Evolutionary conservation across 2,329 filamentous ascomycete species (phyloP).

Genomic region (Triangularia verruculosa): DNA sequence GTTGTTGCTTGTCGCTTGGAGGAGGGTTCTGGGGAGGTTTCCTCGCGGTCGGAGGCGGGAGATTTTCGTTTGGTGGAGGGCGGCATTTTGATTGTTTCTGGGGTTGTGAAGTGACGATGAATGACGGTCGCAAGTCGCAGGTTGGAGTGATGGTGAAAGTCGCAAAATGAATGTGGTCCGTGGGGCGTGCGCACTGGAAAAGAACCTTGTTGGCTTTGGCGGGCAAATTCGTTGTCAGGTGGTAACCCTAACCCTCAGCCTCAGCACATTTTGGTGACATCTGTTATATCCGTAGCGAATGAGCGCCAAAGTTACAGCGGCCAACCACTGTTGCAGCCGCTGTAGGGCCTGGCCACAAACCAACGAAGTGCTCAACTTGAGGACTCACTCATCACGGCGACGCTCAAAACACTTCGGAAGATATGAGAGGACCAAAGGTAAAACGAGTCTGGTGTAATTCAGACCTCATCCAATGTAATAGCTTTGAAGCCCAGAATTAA

Average conservation of each 20-base stretch:
- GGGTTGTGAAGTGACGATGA: not conserved
- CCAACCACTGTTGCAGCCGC: not conserved
- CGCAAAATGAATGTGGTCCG: not conserved
- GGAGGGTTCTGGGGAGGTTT: not conserved
- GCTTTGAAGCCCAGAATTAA: not conserved
- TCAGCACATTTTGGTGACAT: too few species aligned
- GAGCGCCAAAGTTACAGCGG: not conserved
- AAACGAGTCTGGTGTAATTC: not conserved
- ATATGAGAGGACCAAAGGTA: not conserved
- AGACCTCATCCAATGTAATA: not conserved
- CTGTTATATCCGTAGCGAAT: not conserved
- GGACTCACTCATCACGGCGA: not conserved
- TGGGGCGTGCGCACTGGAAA: not conserved
- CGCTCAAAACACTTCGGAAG: not conserved
- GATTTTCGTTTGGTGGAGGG: constrained; percentile 34
- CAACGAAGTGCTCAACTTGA: not conserved
- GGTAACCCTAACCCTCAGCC: not conserved
- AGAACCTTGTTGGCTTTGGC: not conserved
- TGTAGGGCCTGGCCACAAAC: not conserved
- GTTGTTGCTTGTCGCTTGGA: constrained; percentile 8
- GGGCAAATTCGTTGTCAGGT: not conserved
- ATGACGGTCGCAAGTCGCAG: not conserved
- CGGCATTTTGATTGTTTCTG: constrained; percentile 27
- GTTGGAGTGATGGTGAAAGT: not conserved
- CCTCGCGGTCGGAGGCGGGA: constrained; percentile 13